Conservation (phyloP, 2,329 filamentous ascomycete genomes). For the Penicillium verrucosum region DNA sequence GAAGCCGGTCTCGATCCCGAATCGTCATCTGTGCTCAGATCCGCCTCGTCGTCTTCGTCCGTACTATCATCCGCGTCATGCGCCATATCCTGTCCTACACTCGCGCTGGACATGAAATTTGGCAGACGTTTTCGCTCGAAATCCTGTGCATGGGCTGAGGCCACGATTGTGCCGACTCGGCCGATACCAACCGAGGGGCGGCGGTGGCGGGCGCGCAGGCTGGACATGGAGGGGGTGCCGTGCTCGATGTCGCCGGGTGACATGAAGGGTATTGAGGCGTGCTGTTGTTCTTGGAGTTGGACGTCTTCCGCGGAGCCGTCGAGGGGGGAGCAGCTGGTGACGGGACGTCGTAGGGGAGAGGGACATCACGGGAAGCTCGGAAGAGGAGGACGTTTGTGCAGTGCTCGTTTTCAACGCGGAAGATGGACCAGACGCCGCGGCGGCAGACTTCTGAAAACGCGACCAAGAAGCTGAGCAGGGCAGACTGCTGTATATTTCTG, state of each 20-base stretch:
- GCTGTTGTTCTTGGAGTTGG: constrained; percentile 27
- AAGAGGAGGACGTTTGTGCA: constrained; percentile 87
- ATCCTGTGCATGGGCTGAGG: constrained; percentile 82
- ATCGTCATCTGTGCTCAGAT: constrained; percentile 30
- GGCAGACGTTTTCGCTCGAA: constrained; percentile 74
- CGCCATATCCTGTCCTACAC: constrained; percentile 34
- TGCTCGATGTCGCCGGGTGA: constrained; percentile 29
- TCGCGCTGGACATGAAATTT: constrained; percentile 40
- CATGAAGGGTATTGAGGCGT: constrained; percentile 15
- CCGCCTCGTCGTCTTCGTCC: constrained; percentile 38
- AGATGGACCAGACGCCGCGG: constrained; percentile 83
- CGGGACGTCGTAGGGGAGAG: constrained; percentile 69
- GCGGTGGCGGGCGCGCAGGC: constrained; percentile 26
- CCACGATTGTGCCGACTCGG: constrained; percentile 67
- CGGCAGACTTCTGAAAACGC: constrained; percentile 76
- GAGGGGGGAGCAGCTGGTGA: constrained; percentile 10
- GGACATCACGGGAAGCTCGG: constrained; percentile 83
- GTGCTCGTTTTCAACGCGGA: constrained; percentile 97
- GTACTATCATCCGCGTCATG: constrained; percentile 37
- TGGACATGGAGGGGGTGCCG: constrained; percentile 26
- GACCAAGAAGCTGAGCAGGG: constrained; percentile 75
- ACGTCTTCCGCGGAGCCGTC: constrained; percentile 22
- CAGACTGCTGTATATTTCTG: constrained; percentile 75
- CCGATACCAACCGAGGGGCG: constrained; percentile 40
- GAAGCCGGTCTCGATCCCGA: background rate